Evolutionary conservation across 1,139 yeast genomes (phyloP), one percentile per base, ranked within the genome.

Genomic region (Fermentozyma sake): DNA sequence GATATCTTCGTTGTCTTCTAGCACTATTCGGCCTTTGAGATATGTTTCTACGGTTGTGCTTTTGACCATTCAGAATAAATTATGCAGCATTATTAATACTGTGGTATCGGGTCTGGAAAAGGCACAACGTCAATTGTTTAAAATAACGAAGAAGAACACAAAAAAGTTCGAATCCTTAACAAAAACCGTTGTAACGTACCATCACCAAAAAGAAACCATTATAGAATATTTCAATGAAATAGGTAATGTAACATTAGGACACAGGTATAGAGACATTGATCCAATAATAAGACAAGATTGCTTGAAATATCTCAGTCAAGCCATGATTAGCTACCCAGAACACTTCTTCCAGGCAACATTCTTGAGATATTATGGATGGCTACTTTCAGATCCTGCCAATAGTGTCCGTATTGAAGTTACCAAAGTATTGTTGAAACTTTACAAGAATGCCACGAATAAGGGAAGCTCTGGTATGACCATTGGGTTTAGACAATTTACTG

Each of bases 201-300:
- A 68, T 20, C 56, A 54, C 8, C 81, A 80, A 35, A 71, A 72
- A 31, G 61, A 61, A 14, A 68, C 73, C 1, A 48, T 82, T 3
- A 70, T 66, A 19, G 76, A 67, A 32, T 72, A 75, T 36, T 67
- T 83, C 27, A 70, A 69, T 32, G 95, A 85, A 38, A 68, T 84
- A 6, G 70, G 77, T 21, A 77, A 74, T 36, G 67, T 82, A 1
- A 73, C 81, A 4, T 81, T 86, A 49, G 74, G 77, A 7, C 86
- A 80, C 44, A 64, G 97, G 38, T 83, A 83, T 48, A 76, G 89
- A 37, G 97, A 89, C 51, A 68, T 81, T 8, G 95, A 86, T 46
- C 75, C 80, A 6, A 53, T 56, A 7, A 80, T 87, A 18, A 68
- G 97, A 39, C 68, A 70, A 13, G 86, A 79, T 32, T 82, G 95